Evolutionary conservation across 352 stramenopile genomes (phyloP), one percentile per base, ranked within the genome.

Genomic region (Phytophthora quininea): DNA sequence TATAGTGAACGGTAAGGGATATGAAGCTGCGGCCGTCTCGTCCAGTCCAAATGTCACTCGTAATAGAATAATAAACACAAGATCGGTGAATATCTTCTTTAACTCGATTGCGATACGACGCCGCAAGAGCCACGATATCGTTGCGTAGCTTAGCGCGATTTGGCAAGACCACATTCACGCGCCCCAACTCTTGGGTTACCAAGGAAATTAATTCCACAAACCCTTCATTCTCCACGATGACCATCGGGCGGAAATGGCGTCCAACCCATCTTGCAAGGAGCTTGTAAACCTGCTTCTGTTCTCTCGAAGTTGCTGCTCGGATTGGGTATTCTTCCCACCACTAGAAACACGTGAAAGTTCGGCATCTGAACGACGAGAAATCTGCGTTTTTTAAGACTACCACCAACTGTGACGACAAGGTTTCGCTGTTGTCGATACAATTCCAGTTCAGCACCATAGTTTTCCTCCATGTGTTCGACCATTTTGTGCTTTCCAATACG

Each of bases 11-110:
- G 4, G 61, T 63, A 27, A 56, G 58, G 1, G 54, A 38, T 32
- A 69, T 65, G 3, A 62, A 64, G 40, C 49, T 62, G 4, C 29
- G 54, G 0, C n/a, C 51, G 35, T 70, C 58, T 30, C 50, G 31
- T 9, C 31, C 30, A 14, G 63, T 62, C 63, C 49, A 70, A 3
- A 70, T 65, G 14, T 70, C 43, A 4, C 11, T 19, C 1, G 63
- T 70, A 6, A 60, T n/a, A 9, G 54, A 69, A 43, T 45, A 57
- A 15, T 42, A 70, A 1, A 29, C 30, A 47, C 63, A 70, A 1
- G 15, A 49, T 3, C 19, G 3, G 1, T 31, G 9, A 32, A 65
- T 65, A 2, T 40, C 14, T 4, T 11, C 6, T 15, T 35, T 49
- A 1, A 70, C 47, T 24, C 54, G 14, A 1, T 30, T 6, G 43